Evolutionary conservation across 1,284 basidiomycete genomes (phyloP).

Genomic region (Meira nashicola): DNA sequence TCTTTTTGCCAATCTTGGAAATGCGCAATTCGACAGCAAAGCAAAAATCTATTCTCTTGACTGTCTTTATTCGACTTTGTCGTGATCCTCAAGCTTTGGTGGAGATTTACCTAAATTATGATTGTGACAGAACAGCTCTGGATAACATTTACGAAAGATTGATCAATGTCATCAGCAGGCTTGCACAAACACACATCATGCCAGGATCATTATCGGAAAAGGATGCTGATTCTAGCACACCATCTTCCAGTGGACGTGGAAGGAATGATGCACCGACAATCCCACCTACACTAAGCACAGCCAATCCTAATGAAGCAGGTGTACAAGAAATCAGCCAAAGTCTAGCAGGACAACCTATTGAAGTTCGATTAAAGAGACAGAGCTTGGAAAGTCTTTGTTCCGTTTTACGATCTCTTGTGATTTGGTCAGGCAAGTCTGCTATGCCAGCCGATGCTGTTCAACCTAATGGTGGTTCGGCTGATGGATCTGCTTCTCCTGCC

Average conservation of each 20-base stretch:
- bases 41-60: slow-evolving; percentile 55
- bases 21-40: slow-evolving; percentile 94
- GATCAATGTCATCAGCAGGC: slow-evolving; percentile 47
- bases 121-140: slow-evolving; percentile 50
- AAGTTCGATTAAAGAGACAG: slow-evolving; percentile 48
- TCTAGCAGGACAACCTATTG: slow-evolving; percentile 30
- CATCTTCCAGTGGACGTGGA: slow-evolving; percentile 3
- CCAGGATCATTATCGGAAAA: slow-evolving; percentile 15
- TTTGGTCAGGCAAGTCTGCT: slow-evolving; percentile 37
- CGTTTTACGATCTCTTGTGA: slow-evolving; percentile 48
- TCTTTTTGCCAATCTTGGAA: slow-evolving; percentile 96
- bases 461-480: slow-evolving; percentile 1
- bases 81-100: slow-evolving; percentile 50
- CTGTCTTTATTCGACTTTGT: slow-evolving; percentile 46
- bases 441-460: slow-evolving; percentile 16
- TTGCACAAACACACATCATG: slow-evolving; percentile 38
- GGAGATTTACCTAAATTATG: slow-evolving; percentile 52
- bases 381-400: slow-evolving; percentile 50
- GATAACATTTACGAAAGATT: slow-evolving; percentile 53
- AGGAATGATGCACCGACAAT: slow-evolving; percentile 22
- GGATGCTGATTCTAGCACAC: slow-evolving; percentile 12
- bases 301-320: slow-evolving; percentile 10
- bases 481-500: background rate
- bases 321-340: slow-evolving; percentile 1
- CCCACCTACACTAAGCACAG: slow-evolving; percentile 33